Percentiles rank a stretch among this genome's conserved stretches.
Evolutionary conservation across 2,329 filamentous ascomycete species (phyloP).

Genomic region (Penicillium sp.): DNA sequence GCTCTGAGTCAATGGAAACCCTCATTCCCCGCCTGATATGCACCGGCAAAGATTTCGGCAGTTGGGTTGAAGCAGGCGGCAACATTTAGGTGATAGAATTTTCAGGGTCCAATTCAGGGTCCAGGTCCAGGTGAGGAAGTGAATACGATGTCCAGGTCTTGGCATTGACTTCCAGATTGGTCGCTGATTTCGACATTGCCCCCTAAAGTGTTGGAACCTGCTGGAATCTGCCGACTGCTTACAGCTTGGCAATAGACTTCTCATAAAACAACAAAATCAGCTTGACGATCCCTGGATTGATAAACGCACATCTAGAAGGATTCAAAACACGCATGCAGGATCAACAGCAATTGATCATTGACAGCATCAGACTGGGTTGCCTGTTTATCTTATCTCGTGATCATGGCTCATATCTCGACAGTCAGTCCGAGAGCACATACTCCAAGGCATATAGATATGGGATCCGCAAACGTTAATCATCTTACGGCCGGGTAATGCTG

Average conservation of each 20-base stretch:
- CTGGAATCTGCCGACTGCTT: background rate
- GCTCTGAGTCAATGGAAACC: background rate
- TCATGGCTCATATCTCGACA: too few relatives aligned
- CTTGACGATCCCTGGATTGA: too few relatives aligned
- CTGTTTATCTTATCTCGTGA: too few relatives aligned
- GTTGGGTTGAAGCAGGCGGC: conserved; percentile 14
- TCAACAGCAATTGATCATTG: too few relatives aligned
- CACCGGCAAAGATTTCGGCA: conserved; percentile 34
- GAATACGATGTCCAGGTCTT: conserved; percentile 19
- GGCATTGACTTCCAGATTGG: conserved; percentile 11
- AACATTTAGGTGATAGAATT: background rate
- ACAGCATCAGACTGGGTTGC: too few relatives aligned
- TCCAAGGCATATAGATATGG: background rate
- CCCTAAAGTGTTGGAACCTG: conserved; percentile 11
- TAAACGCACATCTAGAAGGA: too few relatives aligned
- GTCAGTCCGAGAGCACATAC: too few relatives aligned
- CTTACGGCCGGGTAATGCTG: background rate
- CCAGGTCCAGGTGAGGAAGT: background rate
- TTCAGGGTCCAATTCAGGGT: background rate
- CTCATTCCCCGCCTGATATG: conserved; percentile 13
- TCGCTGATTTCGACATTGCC: conserved; percentile 18
- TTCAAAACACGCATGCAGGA: too few relatives aligned
- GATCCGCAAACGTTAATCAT: background rate
- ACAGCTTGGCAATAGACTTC: background rate
- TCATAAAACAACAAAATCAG: too few relatives aligned